Base-by-base conservation (phyloP, 2,329 filamentous ascomycete genomes). In the Magnaporthales sp. region DNA sequence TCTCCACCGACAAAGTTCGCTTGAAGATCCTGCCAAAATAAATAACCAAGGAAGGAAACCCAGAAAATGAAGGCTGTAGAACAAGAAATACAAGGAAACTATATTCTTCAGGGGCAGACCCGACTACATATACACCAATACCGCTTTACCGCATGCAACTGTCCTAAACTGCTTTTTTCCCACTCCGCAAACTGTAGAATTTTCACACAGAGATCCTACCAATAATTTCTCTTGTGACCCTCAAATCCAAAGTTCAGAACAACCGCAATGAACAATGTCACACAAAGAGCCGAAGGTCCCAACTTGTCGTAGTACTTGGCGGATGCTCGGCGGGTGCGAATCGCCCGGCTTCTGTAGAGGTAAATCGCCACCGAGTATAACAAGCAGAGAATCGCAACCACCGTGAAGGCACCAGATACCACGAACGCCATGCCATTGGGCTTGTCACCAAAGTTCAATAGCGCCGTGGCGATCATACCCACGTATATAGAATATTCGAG, bases 401-500 rank as follows among this genome's bases (percentile, higher is more conserved):
- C 77, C 0, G 93, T 97, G 77, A 98, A 99, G 0, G 87, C 83
- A 74, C 89, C 90, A 0, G 92, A 85, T 0, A 91, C 87, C 62
- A 86, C 80, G 69, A 96, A 87, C 6, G 89, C 87, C 24, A 88
- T 77, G 61, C 71, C 75, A 8, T 78, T 84, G 24, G 85, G 82
- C 70, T 85, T 84, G 11, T 77, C 77, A 72, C 91, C 87, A 75
- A 97, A 92, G 81, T 96, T 93, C 70, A 96, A 85, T 62, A 96
- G 81, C 0, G 91, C 91, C 8, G 91, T 89, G 13, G 93, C 92
- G 72, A 96, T 94, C 30, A 91, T 90, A 72, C 92, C 92, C 66
- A 99, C 89, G 75, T 97, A 93, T 74, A 98, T 96, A 64, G 91
- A 94, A 79, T 96, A 98, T 78, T 99, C 94, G 73, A 99, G 90